phyloP scores from a whole-genome alignment of 495 filamentous ascomycete genomes.

The Cercophora sp. region DNA sequence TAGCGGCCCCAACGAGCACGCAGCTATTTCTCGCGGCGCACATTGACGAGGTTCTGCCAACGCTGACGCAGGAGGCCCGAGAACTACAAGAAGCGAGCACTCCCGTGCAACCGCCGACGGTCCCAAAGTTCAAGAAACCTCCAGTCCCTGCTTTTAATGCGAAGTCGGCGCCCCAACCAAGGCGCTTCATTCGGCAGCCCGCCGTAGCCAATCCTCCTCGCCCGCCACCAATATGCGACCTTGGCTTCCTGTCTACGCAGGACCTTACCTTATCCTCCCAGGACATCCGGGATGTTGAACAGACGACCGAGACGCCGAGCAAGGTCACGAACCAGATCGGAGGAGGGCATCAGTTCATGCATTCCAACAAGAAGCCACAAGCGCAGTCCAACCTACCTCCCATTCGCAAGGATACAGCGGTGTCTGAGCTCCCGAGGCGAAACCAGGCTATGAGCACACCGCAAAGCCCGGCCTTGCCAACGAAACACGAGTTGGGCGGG shows the following conservation, averaged over 20 bases:
- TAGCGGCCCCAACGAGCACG: conserved; percentile 32
- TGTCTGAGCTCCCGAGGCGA: too few relatives aligned
- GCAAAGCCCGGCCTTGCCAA: too few relatives aligned
- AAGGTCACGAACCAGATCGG: neutral
- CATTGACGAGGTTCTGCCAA: conserved; percentile 47
- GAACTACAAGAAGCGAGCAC: conserved; percentile 34
- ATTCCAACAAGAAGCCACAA: too few relatives aligned
- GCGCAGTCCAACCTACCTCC: too few relatives aligned
- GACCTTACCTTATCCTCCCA: conserved; percentile 45
- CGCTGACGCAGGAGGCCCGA: conserved; percentile 42
- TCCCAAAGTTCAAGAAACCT: neutral
- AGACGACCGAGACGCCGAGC: conserved; percentile 17
- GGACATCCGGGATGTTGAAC: conserved; percentile 43
- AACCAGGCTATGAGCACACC: too few relatives aligned
- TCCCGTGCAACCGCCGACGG: neutral
- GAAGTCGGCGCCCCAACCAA: neutral
- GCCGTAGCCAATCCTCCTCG: neutral
- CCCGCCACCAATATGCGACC: neutral
- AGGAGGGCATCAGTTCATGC: too few relatives aligned
- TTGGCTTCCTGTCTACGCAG: conserved; percentile 41
- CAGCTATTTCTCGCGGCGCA: conserved; percentile 43
- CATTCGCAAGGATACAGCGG: too few relatives aligned
- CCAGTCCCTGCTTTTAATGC: neutral
- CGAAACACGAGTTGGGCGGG: too few relatives aligned
- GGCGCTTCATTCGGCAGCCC: neutral